These are phyloP conservation scores for Coccomyxa sp. DNA, from an alignment of 139 green algal genomes.

Conservation along the genomic window DNA sequence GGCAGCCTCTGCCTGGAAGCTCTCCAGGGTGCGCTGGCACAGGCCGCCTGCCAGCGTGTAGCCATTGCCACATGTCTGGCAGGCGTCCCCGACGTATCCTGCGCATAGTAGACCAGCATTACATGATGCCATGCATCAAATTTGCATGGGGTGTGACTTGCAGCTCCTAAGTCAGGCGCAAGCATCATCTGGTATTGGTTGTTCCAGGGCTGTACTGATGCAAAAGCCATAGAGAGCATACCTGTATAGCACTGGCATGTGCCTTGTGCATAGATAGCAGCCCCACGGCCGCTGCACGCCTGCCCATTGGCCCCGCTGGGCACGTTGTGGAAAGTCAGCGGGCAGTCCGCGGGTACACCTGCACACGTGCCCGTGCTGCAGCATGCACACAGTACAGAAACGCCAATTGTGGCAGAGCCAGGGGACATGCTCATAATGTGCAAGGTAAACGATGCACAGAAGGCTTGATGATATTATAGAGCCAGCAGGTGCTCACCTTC, in stretches of 20 bases:
- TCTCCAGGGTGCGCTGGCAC: conserved; percentile 21
- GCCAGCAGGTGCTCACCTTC: neutral
- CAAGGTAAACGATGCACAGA: neutral
- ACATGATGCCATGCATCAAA: too few species aligned
- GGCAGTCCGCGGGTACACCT: conserved; percentile 15
- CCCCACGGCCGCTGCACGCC: conserved; percentile 11
- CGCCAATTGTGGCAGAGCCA: neutral
- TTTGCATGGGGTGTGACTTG: too few species aligned
- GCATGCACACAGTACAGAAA: neutral
- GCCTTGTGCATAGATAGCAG: conserved; percentile 20
- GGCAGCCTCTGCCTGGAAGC: conserved; percentile 9
- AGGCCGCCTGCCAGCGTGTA: conserved; percentile 10
- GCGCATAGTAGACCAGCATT: too few species aligned
- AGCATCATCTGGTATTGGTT: too few species aligned
- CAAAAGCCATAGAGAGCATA: too few species aligned
- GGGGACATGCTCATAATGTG: neutral
- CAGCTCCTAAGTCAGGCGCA: too few species aligned
- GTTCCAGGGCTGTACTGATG: too few species aligned
- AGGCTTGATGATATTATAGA: too few species aligned
- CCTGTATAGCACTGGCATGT: conserved; percentile 41
- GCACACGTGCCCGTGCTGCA: neutral
- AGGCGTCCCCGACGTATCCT: conserved; percentile 27
- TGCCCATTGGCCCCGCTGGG: neutral
- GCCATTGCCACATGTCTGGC: conserved; percentile 28
- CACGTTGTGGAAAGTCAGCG: conserved; percentile 1